phyloP scores from a whole-genome alignment of 75 land plant species.

The Sequoia sempervirens region DNA sequence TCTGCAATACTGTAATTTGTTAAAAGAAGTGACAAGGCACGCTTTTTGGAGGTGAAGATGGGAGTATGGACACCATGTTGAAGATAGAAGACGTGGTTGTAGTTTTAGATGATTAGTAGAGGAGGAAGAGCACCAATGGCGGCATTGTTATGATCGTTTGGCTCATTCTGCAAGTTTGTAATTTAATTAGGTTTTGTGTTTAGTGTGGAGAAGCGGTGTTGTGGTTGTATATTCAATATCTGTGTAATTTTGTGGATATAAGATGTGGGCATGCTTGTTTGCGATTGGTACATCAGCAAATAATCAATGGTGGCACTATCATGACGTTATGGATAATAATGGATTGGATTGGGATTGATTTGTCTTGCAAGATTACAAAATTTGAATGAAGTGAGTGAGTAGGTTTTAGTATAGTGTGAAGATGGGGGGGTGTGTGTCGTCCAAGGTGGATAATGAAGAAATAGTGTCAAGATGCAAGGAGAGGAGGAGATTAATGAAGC shows the following conservation, averaged over 20 bases:
- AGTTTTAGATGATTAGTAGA: not conserved
- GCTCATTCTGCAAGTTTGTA: not conserved
- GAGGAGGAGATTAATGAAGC: constrained; percentile 47
- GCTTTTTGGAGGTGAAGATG: not conserved
- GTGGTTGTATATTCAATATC: not conserved
- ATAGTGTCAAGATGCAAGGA: constrained; percentile 56
- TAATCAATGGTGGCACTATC: not conserved
- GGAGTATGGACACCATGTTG: not conserved
- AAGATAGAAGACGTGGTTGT: not conserved
- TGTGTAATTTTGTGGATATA: not conserved
- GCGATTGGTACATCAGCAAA: not conserved
- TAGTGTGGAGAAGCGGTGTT: not conserved
- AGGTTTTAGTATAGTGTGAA: constrained; percentile 1
- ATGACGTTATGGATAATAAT: not conserved
- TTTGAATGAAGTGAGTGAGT: not conserved
- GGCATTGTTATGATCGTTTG: not conserved
- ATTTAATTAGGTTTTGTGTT: not conserved
- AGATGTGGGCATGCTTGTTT: not conserved
- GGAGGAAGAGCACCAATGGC: not conserved
- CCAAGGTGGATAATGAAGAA: constrained; percentile 66
- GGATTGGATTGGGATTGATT: not conserved
- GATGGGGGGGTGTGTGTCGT: constrained; percentile 73
- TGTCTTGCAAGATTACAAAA: not conserved
- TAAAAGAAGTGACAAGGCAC: not conserved
- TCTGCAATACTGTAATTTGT: not conserved